Evolutionary conservation across 2,329 filamentous ascomycete genomes (phyloP).

Genomic region (Penicillium freii): DNA sequence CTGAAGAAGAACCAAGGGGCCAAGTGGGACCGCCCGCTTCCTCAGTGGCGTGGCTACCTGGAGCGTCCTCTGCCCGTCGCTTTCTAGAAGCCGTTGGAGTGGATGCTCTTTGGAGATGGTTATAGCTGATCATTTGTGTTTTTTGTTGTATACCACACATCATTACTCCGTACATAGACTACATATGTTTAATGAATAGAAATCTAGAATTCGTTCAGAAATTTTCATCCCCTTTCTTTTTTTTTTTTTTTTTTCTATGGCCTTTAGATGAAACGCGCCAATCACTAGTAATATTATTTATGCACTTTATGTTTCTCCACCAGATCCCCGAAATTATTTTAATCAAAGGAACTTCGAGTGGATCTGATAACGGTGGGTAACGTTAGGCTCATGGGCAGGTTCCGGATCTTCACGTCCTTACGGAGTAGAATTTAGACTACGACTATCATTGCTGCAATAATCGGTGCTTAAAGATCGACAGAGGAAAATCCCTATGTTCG

Average conservation of each 20-base stretch:
- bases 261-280: not conserved
- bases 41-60: slow-evolving; percentile 55
- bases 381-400: not conserved
- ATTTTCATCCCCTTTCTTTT: not conserved
- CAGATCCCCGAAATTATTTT: not conserved
- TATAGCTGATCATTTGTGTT: not conserved
- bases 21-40: slow-evolving; percentile 49
- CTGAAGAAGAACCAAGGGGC: slow-evolving; percentile 48
- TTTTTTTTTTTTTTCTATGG: not conserved
- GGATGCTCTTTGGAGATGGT: not conserved
- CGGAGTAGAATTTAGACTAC: not conserved
- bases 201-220: not conserved
- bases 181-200: slow-evolving; percentile 3
- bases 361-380: not conserved
- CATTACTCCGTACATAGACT: slow-evolving; percentile 3
- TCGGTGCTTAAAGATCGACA: slow-evolving; percentile 5
- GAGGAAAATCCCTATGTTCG: not conserved
- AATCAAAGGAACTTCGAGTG: not conserved
- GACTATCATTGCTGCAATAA: slow-evolving; percentile 19
- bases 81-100: slow-evolving; percentile 17
- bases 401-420: not conserved
- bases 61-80: slow-evolving; percentile 37
- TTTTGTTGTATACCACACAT: slow-evolving; percentile 10
- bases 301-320: not conserved
- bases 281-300: no score